Percentiles rank a stretch among this genome's conserved stretches.
Evolutionary conservation across 1,284 basidiomycete genomes (phyloP).

Genomic region (Moesziomyces antarcticus): DNA sequence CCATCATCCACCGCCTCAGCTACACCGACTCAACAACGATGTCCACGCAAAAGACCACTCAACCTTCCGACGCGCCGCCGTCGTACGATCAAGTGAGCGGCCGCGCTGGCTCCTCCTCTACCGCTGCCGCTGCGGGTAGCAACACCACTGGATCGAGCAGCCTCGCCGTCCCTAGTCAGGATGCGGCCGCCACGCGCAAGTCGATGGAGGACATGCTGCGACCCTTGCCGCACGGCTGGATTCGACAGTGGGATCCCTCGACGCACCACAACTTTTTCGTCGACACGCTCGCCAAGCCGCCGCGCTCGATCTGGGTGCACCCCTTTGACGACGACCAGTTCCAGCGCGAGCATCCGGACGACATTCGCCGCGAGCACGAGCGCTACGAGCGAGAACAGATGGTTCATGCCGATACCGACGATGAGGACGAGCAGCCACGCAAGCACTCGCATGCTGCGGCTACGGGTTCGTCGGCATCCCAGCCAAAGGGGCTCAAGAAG

Average conservation of each 20-base stretch:
- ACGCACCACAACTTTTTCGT: conserved; percentile 61
- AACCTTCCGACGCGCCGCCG: conserved; percentile 32
- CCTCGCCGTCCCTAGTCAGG: conserved; percentile 15
- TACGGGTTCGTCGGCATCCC: neutral
- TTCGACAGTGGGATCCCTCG: conserved; percentile 60
- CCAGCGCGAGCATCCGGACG: conserved; percentile 38
- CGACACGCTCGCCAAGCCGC: conserved; percentile 62
- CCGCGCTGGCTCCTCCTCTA: conserved; percentile 4
- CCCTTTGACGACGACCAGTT: conserved; percentile 58
- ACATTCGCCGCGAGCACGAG: conserved; percentile 19
- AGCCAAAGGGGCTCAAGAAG: conserved; percentile 47
- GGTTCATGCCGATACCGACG: conserved; percentile 49
- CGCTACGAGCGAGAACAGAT: conserved; percentile 24
- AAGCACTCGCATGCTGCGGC: neutral
- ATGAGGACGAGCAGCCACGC: conserved; percentile 33
- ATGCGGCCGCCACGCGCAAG: conserved; percentile 18
- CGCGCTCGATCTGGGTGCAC: conserved; percentile 67
- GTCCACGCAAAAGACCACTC: conserved; percentile 7
- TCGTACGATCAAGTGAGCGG: conserved; percentile 43
- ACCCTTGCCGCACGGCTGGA: conserved; percentile 60
- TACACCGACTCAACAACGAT: conserved; percentile 3
- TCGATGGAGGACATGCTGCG: conserved; percentile 52
- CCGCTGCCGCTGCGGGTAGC: conserved; percentile 1
- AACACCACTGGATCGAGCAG: neutral
- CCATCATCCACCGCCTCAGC: neutral